phyloP scores from a whole-genome alignment of 169 alveolate genomes.

The Eimeria sp. region DNA sequence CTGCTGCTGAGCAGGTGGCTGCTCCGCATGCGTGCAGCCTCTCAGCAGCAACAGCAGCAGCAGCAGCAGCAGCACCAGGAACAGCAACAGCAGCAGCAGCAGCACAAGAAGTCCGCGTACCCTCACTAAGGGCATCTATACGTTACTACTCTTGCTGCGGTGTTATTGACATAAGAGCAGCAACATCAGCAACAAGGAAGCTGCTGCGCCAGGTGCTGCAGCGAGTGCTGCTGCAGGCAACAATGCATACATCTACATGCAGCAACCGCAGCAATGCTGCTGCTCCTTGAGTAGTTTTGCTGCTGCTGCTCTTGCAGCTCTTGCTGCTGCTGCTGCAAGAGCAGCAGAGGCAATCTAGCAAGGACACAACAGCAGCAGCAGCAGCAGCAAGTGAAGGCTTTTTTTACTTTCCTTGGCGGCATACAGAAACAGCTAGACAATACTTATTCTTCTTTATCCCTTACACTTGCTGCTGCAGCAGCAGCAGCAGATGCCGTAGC shows the following conservation, averaged over 20 bases:
- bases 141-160: slow-evolving; percentile 7
- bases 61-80: slow-evolving; percentile 34
- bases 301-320: slow-evolving; percentile 10
- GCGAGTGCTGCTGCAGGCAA: slow-evolving; percentile 54
- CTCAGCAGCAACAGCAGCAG: slow-evolving; percentile 32
- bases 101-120: neutral
- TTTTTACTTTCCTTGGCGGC: no score
- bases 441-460: neutral
- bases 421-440: neutral
- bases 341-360: no score
- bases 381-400: neutral
- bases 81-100: neutral
- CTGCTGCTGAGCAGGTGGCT: slow-evolving; percentile 3
- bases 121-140: slow-evolving; percentile 10
- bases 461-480: neutral
- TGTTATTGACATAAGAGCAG: neutral
- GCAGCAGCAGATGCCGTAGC: slow-evolving; percentile 9
- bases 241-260: neutral
- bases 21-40: neutral
- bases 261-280: neutral
- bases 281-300: neutral
- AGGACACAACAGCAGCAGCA: slow-evolving; percentile 34
- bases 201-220: slow-evolving; percentile 59
- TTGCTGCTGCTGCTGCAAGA: slow-evolving; percentile 19
- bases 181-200: slow-evolving; percentile 13